Evolutionary conservation across 2,329 filamentous ascomycete species (phyloP), one percentile per base, ranked within the genome.

Genomic region (Grosmannia huntii): DNA sequence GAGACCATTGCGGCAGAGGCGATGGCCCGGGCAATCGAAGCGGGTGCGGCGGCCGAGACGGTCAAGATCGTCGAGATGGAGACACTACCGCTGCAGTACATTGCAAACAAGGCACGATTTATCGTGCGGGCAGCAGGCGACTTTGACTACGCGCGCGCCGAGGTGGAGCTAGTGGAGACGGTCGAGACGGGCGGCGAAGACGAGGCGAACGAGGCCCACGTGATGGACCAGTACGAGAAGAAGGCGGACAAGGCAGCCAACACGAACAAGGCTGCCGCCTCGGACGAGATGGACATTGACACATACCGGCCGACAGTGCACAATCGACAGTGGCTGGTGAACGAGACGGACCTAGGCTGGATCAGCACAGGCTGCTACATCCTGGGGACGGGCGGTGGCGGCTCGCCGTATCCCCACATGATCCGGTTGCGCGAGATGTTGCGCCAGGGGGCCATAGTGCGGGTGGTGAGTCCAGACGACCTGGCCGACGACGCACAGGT

Each of bases 121-220:
- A 80, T 85, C 19, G 76, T 84, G 11, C 73, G 79, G 55, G 81
- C 82, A 1, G 81, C 78, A 0, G 83, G 82, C 9, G 78, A 82
- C 53, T 80, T 81, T 55, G 79, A 80, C 63, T 74, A 74, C 58
- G 65, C 67, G 1, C 67, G 71, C 12, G 49, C 33, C 21, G 57
- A 56, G 21, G 14, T 51, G 19, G 53, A 49, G 16, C 27, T 36
- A 9, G 10, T 50, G 10, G 31, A 6, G 16, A 10, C 11, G 27
- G 21, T 41, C 10, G 31, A 4, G 21, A 14, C 7, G 21, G 57
- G 7, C 16, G 31, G 6, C 19, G n/a, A 2, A 25, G 49, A 21
- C 1, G 57, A 57, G 0, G 28, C 23, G 9, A 57, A 61, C 28
- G 49, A 62, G 12, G 27, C 7, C 25, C 27, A 60, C 27, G 44